phyloP scores from a whole-genome alignment of 1,284 basidiomycete species.

The Erythrobasidium hasegawianum region DNA sequence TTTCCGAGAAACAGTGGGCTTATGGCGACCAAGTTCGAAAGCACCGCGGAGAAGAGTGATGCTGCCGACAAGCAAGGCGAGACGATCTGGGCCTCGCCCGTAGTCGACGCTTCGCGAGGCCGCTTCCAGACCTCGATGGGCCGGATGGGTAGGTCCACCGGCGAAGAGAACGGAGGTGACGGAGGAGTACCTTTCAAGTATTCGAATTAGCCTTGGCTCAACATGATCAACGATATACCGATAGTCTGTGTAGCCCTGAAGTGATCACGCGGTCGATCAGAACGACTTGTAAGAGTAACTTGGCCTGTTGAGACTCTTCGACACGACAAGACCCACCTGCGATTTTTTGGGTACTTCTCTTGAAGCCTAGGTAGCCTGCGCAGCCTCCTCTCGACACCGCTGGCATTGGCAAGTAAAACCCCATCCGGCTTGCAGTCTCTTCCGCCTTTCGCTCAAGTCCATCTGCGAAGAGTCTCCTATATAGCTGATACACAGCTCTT shows the following conservation, averaged over 20 bases:
- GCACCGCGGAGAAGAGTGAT: too few relatives aligned
- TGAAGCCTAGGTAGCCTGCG: neutral
- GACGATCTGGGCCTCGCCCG: slow-evolving; percentile 3
- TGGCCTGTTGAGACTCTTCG: too few relatives aligned
- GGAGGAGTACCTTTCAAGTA: neutral
- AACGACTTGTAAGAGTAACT: too few relatives aligned
- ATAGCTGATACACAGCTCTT: slow-evolving; percentile 43
- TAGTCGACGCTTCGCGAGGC: slow-evolving; percentile 8
- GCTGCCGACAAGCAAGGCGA: neutral
- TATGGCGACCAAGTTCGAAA: slow-evolving; percentile 11
- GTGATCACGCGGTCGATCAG: too few relatives aligned
- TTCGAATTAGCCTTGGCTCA: too few relatives aligned
- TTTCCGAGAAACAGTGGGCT: slow-evolving; percentile 11
- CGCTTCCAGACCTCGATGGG: slow-evolving; percentile 13
- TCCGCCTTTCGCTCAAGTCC: slow-evolving; percentile 29
- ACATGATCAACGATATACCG: too few relatives aligned
- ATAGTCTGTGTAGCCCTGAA: too few relatives aligned
- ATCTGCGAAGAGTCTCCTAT: slow-evolving; percentile 37
- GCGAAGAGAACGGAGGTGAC: slow-evolving; percentile 20
- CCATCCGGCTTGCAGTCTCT: slow-evolving; percentile 37
- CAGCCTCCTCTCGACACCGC: neutral
- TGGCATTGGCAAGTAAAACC: slow-evolving; percentile 40
- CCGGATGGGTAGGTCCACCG: slow-evolving; percentile 13
- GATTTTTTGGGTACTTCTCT: too few relatives aligned
- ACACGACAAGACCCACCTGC: too few relatives aligned